Evolutionary conservation across 768 basidiomycete species (phyloP).

Genomic region (Rhizopogon vinicolor): DNA sequence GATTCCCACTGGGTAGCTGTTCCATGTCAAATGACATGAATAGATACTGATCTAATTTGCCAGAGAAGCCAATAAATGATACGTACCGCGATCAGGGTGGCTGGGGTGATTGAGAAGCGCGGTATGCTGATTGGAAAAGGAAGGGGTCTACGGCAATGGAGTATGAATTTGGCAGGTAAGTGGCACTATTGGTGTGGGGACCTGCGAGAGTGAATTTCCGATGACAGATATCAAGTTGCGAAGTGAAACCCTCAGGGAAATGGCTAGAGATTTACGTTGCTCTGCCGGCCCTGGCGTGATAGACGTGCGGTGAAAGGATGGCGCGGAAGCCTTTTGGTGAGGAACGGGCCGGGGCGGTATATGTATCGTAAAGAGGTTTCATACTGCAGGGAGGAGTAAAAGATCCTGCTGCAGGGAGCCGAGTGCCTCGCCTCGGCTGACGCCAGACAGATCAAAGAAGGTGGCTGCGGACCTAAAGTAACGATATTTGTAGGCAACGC

Average conservation of each 20-base stretch:
- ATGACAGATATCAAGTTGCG: conserved; percentile 3
- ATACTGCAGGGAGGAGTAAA: conserved; percentile 9
- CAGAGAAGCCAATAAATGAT: conserved; percentile 3
- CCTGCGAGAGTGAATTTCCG: conserved; percentile 7
- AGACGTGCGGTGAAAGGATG: conserved; percentile 9
- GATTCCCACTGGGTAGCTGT: conserved; percentile 4
- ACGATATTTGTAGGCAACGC: conserved; percentile 10
- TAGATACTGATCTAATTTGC: conserved; percentile 4
- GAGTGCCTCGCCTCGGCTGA: background rate
- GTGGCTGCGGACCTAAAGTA: background rate
- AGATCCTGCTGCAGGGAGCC: conserved; percentile 3
- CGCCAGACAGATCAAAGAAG: background rate
- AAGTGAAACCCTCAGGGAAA: conserved; percentile 5
- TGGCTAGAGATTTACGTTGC: conserved; percentile 20
- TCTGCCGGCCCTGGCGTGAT: conserved; percentile 6
- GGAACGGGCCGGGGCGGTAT: conserved; percentile 1
- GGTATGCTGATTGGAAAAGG: conserved; percentile 7
- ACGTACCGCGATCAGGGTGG: conserved; percentile 12
- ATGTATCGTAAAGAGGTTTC: conserved; percentile 6
- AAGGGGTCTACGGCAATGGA: conserved; percentile 11
- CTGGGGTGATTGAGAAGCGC: conserved; percentile 18
- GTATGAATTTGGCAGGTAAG: conserved; percentile 6
- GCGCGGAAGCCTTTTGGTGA: conserved; percentile 4
- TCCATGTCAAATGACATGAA: conserved; percentile 9
- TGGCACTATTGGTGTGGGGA: conserved; percentile 2